A percentile compares a stretch with the other conserved stretches of the same genome.
These are phyloP conservation scores for Biancaea sappan DNA, from an alignment of 306 rosid species.

Conservation along the genomic window DNA sequence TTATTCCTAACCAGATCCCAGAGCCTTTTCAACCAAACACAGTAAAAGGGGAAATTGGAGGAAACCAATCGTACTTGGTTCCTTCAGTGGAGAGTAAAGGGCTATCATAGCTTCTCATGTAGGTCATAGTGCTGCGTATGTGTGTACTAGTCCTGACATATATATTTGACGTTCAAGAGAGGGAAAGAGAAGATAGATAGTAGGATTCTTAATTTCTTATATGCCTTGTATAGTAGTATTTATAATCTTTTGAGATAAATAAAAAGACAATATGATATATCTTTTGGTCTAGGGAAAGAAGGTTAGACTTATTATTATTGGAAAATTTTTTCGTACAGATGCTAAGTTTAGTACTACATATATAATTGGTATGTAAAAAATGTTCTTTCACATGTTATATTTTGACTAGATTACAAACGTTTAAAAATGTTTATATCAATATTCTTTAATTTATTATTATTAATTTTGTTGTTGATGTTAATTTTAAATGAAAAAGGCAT, in stretches of 20 bases:
- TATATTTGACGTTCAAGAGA: neutral
- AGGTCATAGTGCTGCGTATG: neutral
- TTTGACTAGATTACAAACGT: no score
- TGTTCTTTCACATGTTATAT: no score
- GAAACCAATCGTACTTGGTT: neutral
- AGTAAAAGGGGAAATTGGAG: neutral
- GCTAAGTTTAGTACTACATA: no score
- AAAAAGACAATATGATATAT: neutral
- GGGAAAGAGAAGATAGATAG: neutral
- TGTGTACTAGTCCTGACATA: neutral
- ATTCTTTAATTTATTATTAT: no score
- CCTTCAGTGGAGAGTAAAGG: neutral
- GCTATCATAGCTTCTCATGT: neutral
- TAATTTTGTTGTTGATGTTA: neutral
- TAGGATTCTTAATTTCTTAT: neutral
- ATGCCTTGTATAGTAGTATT: constrained; percentile 1
- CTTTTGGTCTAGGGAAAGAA: neutral
- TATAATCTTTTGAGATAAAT: neutral
- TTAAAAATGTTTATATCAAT: no score
- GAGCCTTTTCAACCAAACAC: neutral
- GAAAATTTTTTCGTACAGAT: no score
- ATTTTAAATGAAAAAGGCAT: neutral
- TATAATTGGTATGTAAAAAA: no score
- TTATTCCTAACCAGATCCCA: neutral
- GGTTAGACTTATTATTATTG: neutral